phyloP scores from a whole-genome alignment of 257 asterid genomes.

The Paulownia fortunei region DNA sequence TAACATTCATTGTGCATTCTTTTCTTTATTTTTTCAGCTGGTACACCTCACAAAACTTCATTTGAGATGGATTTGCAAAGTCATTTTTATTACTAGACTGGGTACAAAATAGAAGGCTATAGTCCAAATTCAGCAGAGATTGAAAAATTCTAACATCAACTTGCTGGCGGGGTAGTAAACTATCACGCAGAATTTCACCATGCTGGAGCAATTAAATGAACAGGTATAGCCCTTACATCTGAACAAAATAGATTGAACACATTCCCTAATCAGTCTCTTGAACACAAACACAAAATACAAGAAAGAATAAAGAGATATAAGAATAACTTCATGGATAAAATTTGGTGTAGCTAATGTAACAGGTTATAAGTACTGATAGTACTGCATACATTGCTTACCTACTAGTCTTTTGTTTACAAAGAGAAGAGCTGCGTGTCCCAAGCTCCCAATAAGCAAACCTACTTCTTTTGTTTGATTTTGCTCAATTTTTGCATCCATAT shows the following conservation, averaged over 20 bases:
- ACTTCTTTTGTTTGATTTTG: conserved; percentile 46
- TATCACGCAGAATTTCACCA: neutral
- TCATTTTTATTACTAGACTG: neutral
- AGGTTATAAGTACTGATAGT: conserved; percentile 2
- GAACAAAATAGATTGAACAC: neutral
- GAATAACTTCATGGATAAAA: conserved; percentile 14
- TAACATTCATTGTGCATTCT: neutral
- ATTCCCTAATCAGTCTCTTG: neutral
- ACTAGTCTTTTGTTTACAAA: conserved; percentile 65
- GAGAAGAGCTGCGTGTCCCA: conserved; percentile 86
- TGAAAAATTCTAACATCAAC: neutral
- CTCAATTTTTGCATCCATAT: conserved; percentile 40
- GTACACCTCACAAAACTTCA: neutral
- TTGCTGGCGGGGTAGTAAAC: neutral
- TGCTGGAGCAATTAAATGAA: neutral
- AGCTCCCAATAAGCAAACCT: conserved; percentile 53
- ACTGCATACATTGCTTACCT: conserved; percentile 47
- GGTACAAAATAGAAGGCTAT: neutral
- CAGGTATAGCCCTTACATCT: neutral
- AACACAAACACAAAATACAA: neutral
- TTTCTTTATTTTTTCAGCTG: neutral
- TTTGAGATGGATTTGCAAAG: neutral
- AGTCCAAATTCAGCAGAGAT: neutral
- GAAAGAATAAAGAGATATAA: neutral
- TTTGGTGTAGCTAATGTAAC: neutral